Evolutionary conservation across 2,329 filamentous ascomycete species (phyloP), one percentile per base, ranked within the genome.

Genomic region (Coniochaeta pulveracea): DNA sequence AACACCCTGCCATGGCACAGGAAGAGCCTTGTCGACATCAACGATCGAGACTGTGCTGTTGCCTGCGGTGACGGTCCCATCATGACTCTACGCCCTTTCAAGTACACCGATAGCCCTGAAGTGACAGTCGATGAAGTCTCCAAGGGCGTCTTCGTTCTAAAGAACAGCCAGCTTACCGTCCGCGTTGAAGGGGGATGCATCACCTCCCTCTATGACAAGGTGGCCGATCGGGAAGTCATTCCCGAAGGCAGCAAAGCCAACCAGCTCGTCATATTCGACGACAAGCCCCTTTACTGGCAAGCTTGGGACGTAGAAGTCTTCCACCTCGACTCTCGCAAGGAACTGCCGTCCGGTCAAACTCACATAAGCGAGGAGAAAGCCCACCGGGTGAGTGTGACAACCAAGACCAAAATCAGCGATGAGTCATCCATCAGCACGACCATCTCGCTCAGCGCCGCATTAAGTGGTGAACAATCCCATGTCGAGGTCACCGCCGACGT

Each of bases 251-350:
- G 72, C 16, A 88, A 88, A 53, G 88, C 81, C 16, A 94, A 93
- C 44, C 86, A 95, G 51, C 75, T 91, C 33, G 88, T 96, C 42
- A 76, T 96, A 16, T 96, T 93, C 48, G 91, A 98, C 50, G 91
- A 98, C 60, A 95, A 96, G 60, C 88, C 88, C 15, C 70, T 95
- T 16, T 94, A 93, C 63, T 96, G 86, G 88, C 85, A 95, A 58
- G 88, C 86, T 3, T 94, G 89, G 88, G 89, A 98, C 54, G 89
- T 96, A 5, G 91, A 98, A 57, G 88, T 96, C 18, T 98, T 80
- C 61, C 91, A 98, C 48, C 72, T 96, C 17, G 77, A 93, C 35
- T 91, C 86, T 2, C 77, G 86, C 36, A 73, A 82, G 51, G 82
- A 89, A 52, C 67, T 98, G 10, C 52, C 69, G 5, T 8, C 8